Evolutionary conservation across 2,329 filamentous ascomycete genomes (phyloP).

Genomic region (Venturia aucupariae): DNA sequence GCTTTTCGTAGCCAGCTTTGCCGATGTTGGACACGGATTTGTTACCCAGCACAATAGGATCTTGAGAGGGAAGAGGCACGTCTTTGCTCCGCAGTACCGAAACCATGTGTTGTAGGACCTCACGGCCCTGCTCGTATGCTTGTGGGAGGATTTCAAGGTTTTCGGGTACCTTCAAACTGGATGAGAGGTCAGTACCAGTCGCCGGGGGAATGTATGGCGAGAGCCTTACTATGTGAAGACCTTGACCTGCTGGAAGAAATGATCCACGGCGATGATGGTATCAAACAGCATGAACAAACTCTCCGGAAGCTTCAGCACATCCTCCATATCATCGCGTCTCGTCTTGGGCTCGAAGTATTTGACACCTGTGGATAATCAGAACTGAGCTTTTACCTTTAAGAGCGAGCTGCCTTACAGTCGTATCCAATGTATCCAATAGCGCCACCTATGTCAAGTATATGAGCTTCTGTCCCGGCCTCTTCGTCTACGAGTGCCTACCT

Average conservation of each 20-base stretch:
- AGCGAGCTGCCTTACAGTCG: constrained; percentile 51
- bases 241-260: constrained; percentile 88
- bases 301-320: constrained; percentile 82
- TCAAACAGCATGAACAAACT: constrained; percentile 96
- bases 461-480: not conserved
- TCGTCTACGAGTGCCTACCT: not conserved
- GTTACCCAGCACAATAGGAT: constrained; percentile 60
- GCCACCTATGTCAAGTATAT: constrained; percentile 46
- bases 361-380: constrained; percentile 38
- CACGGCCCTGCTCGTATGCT: constrained; percentile 60
- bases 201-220: constrained; percentile 53
- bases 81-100: constrained; percentile 63
- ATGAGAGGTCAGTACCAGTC: not conserved
- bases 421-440: constrained; percentile 96
- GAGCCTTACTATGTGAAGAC: constrained; percentile 66
- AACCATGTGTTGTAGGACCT: constrained; percentile 57
- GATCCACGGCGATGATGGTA: constrained; percentile 87
- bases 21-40: constrained; percentile 91
- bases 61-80: constrained; percentile 68
- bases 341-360: constrained; percentile 97
- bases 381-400: not conserved
- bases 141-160: constrained; percentile 46
- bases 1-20: constrained; percentile 76
- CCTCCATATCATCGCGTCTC: constrained; percentile 70
- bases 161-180: constrained; percentile 25